Percentiles rank a stretch among this genome's conserved stretches.
These are phyloP conservation scores for Extremus antarcticus DNA, from an alignment of 495 filamentous ascomycete species.

Conservation along the genomic window DNA sequence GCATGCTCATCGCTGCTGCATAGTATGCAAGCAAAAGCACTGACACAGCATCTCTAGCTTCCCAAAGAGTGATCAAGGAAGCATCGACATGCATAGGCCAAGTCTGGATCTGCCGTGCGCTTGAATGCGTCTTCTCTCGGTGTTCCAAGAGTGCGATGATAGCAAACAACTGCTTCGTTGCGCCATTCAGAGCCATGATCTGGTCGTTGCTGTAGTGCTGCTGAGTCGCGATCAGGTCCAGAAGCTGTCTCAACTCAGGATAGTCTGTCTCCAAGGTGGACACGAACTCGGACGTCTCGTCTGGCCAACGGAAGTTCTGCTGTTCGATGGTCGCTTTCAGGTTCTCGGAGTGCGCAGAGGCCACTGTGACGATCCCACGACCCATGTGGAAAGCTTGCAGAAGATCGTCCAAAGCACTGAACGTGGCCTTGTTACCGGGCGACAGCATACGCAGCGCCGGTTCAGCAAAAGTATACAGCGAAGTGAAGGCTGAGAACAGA, in stretches of 20 bases:
- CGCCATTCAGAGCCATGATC: neutral
- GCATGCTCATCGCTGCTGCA: neutral
- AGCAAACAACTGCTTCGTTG: neutral
- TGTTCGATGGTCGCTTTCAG: neutral
- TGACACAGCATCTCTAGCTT: neutral
- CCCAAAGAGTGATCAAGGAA: neutral
- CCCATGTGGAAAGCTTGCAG: neutral
- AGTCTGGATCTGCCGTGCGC: neutral
- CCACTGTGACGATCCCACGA: neutral
- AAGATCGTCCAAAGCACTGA: neutral
- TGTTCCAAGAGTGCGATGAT: neutral
- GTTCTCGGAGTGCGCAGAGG: neutral
- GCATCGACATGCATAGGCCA: slow-evolving; percentile 2
- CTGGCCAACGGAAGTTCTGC: neutral
- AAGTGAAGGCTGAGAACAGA: slow-evolving; percentile 1
- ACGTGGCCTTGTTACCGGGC: neutral
- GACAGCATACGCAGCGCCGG: neutral
- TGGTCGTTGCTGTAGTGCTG: neutral
- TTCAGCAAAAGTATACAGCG: slow-evolving; percentile 4
- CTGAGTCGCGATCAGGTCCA: neutral
- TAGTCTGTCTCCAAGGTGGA: neutral
- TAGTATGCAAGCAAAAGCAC: neutral
- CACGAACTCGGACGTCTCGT: neutral
- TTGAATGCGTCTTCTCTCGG: neutral
- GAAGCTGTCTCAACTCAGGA: neutral